A percentile compares a stretch with the other conserved stretches of the same genome.
Evolutionary conservation across 148 eudicot genomes (phyloP).

Genomic region (Rhododendron mucronatum): DNA sequence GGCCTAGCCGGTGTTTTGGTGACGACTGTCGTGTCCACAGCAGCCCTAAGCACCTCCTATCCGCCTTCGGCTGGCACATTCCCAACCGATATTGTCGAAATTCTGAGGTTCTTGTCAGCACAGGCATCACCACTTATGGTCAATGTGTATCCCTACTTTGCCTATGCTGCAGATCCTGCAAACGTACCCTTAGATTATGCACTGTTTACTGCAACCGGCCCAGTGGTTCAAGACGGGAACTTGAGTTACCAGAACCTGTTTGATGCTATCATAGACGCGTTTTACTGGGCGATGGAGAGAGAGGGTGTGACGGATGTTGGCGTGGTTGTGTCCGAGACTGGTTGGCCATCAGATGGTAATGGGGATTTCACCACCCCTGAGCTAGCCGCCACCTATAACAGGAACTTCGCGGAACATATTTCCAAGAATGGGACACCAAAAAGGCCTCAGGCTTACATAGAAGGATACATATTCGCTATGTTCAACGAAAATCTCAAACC

Average conservation of each 20-base stretch:
- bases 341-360: conserved; percentile 42
- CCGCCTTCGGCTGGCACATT: conserved; percentile 46
- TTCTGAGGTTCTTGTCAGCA: conserved; percentile 18
- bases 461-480: conserved; percentile 32
- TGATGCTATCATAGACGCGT: conserved; percentile 40
- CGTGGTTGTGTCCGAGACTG: conserved; percentile 28
- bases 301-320: conserved; percentile 15
- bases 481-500: conserved; percentile 32
- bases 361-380: conserved; percentile 25
- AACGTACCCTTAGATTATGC: conserved; percentile 39
- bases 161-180: conserved; percentile 22
- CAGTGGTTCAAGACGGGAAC: conserved; percentile 22
- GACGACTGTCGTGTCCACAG: conserved; percentile 28
- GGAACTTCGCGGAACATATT: conserved; percentile 17
- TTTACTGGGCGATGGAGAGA: conserved; percentile 32
- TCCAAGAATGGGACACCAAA: conserved; percentile 27
- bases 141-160: conserved; percentile 54
- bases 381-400: conserved; percentile 30
- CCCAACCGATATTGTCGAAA: conserved; percentile 6
- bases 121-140: conserved; percentile 27
- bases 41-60: conserved; percentile 22
- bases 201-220: conserved; percentile 16
- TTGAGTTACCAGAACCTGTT: conserved; percentile 38
- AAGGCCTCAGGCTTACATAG: conserved; percentile 13
- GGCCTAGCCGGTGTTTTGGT: conserved; percentile 15